Evolutionary conservation across 352 stramenopile species (phyloP).

Genomic region (Discostella stelligera): DNA sequence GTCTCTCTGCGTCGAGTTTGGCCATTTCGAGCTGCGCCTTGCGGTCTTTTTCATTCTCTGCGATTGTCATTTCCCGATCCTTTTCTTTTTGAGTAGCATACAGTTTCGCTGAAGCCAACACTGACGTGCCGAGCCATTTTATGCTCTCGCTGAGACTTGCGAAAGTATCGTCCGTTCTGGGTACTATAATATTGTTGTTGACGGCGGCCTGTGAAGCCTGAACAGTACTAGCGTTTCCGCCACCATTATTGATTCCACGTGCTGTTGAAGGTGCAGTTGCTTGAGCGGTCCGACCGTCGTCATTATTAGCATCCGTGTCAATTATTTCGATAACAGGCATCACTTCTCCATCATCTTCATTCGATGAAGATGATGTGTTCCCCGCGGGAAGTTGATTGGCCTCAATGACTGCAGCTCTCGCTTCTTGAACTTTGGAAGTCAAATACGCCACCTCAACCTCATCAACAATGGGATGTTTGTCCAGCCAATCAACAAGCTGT

Average conservation of each 20-base stretch:
- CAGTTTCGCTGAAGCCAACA: neutral
- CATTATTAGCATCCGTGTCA: neutral
- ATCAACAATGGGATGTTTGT: neutral
- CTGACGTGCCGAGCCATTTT: neutral
- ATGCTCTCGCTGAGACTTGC: neutral
- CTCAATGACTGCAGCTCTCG: neutral
- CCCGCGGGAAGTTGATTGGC: neutral
- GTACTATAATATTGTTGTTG: neutral
- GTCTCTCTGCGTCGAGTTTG: too few relatives aligned
- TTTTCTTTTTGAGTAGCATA: too few relatives aligned
- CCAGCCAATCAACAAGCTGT: neutral
- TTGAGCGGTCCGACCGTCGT: neutral
- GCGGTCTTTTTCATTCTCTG: too few relatives aligned
- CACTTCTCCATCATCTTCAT: neutral
- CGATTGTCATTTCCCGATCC: too few relatives aligned
- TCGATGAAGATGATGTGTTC: neutral
- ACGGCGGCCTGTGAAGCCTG: too few relatives aligned
- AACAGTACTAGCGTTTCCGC: neutral
- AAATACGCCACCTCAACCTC: neutral
- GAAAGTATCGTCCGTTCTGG: neutral
- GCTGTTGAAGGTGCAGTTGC: neutral
- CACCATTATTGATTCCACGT: neutral
- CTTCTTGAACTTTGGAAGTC: neutral
- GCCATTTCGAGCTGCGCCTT: too few relatives aligned
- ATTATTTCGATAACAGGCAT: neutral